Base-by-base conservation (phyloP, 805 yeast genomes). In the Myxozyma geophila region DNA sequence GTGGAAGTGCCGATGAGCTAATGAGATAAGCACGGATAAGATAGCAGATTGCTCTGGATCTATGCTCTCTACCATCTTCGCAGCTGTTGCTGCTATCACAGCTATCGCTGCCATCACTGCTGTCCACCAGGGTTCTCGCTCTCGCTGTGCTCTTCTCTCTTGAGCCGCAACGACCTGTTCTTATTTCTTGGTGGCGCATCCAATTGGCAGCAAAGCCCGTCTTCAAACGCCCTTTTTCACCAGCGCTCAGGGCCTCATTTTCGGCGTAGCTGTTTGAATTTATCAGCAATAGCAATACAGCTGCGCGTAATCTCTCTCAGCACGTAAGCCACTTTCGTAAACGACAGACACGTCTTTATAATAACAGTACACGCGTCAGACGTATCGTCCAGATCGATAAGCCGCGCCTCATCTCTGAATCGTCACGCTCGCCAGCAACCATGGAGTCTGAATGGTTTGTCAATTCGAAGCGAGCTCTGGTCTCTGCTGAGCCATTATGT, bases 401-500 rank as follows among this genome's bases (percentile, higher is more conserved):
- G 46, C 46, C 46, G 21, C 49, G 19, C 49, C 19, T 9, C 8
- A 6, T 46, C 28, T 46, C 49, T 7, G 7, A 12, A 12, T 15
- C 41, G 41, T 15, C 41, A 9, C 17, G 36, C 51, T 21, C 51
- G 1, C 36, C 2, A 13, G 33, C 28, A 23, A 28, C 15, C 41
- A 43, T 66, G 69, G 69, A 66, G 48, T 15, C 69, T 19, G 67
- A 66, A 23, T 81, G 84, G 82, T 74, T 78, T 7, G 67, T 70
- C 13, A 84, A 81, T 70, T 85, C 89, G 0, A 79, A 81, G 51
- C 74, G 72, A 60, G 80, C 82, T 23, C 77, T 85, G 41, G 73
- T 79, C 0, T 76, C 78, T 13, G 88, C 87, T 0, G 85, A 82
- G 59, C 75, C 77, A 8, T 70, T 82, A 3, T 85, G 89, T 58